Evolutionary conservation across 2,329 filamentous ascomycete species (phyloP), one percentile per base, ranked within the genome.

Genomic region (Periglandula ipomoeae): DNA sequence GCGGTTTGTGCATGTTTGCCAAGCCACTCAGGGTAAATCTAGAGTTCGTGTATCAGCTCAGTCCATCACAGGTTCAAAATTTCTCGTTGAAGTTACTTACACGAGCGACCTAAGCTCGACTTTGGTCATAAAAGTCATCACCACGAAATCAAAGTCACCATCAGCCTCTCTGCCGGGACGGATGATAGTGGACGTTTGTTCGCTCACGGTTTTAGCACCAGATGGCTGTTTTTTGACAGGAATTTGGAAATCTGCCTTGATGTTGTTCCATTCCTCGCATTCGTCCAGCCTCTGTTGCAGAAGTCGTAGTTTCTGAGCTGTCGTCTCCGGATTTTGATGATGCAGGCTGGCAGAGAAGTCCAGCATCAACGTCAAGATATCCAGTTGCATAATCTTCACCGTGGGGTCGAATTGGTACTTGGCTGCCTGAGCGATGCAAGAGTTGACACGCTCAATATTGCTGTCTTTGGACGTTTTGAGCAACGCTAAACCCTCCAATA

Each of bases 331-430:
- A 27, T 73, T 74, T 52, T 82, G 82, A 49, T 81, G 75, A 48
- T 82, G 77, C 46, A 90, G 68, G 56, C 79, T 82, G 58, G 84
- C 87, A 2, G 79, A 76, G 20, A 90, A 72, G 59, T 90, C 85
- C 17, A 89, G 70, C 41, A 85, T 73, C 47, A 86, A 73, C 11
- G 82, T 73, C 44, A 90, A 63, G 2, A 82, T 72, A 48, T 81
- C 76, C 15, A 89, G 73, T 56, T 87, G 85, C 5, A 81, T 78
- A 35, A 88, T 75, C 19, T 75, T 72, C 47, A 78, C 72, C n/a
- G 76, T 72, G 1, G 76, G 72, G 35, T 86, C 78, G 10, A 86
- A 70, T 59, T 91, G 87, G 47, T 83, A 76, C 56, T 84, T 87
- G 50, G 83, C 74, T 5, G 82, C 85, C 45, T 83, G 77, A n/a